A percentile compares a stretch with the other conserved stretches of the same genome.
Evolutionary conservation across 768 basidiomycete species (phyloP).

Genomic region (Tulasnella sp.): DNA sequence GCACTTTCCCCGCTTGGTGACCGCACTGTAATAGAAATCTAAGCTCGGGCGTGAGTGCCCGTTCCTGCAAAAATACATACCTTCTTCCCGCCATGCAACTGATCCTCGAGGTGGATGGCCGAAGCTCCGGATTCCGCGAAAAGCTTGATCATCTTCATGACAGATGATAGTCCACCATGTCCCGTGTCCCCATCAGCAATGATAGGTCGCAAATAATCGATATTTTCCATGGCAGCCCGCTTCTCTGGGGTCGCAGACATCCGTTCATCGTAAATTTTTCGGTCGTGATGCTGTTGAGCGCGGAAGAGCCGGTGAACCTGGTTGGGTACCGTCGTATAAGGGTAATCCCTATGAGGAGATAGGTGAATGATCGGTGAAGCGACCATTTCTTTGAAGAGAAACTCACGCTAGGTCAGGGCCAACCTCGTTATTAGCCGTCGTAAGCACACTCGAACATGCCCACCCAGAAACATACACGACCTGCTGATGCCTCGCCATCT

Average conservation of each 20-base stretch:
- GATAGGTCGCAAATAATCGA: slow-evolving; percentile 86
- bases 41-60: no score
- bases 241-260: slow-evolving; percentile 52
- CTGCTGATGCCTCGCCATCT: slow-evolving; percentile 81
- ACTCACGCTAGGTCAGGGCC: slow-evolving; percentile 79
- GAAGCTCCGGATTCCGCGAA: slow-evolving; percentile 93
- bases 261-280: slow-evolving; percentile 85
- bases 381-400: background rate
- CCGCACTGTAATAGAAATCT: slow-evolving; percentile 44
- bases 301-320: slow-evolving; percentile 88
- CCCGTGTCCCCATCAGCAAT: slow-evolving; percentile 94
- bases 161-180: slow-evolving; percentile 84
- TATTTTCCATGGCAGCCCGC: slow-evolving; percentile 59
- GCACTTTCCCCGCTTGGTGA: slow-evolving; percentile 83
- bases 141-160: slow-evolving; percentile 89
- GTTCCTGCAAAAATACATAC: no score
- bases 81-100: slow-evolving; percentile 91
- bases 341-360: slow-evolving; percentile 58
- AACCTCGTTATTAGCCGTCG: slow-evolving; percentile 84
- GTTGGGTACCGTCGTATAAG: slow-evolving; percentile 93
- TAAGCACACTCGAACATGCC: slow-evolving; percentile 77
- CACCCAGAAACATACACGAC: slow-evolving; percentile 89
- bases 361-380: background rate
- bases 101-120: slow-evolving; percentile 88
- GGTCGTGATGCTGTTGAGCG: slow-evolving; percentile 86